Evolutionary conservation across 345 rosid species (phyloP).

Genomic region (Citrus inodora): DNA sequence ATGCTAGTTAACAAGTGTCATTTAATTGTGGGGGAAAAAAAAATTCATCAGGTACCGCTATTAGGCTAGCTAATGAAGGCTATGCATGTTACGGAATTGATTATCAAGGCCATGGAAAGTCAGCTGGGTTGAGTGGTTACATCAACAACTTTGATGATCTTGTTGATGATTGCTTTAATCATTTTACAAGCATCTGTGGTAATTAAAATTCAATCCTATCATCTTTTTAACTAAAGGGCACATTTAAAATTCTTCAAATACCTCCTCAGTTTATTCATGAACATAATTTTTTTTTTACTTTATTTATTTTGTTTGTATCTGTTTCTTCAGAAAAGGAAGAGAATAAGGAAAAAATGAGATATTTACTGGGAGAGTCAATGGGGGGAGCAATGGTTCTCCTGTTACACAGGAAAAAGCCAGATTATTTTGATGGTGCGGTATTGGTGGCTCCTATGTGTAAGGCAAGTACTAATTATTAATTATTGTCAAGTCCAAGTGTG

Average conservation of each 20-base stretch:
- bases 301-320: not conserved
- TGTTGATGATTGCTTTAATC: constrained; percentile 57
- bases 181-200: constrained; percentile 57
- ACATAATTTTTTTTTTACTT: not conserved
- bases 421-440: constrained; percentile 59
- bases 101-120: constrained; percentile 91
- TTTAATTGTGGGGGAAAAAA: not conserved
- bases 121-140: constrained; percentile 53
- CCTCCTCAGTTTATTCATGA: not conserved
- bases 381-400: constrained; percentile 59
- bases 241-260: not conserved
- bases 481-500: not conserved
- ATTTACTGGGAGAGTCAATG: constrained; percentile 64
- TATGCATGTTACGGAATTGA: constrained; percentile 75
- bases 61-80: constrained; percentile 61
- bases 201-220: constrained; percentile 8
- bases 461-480: constrained; percentile 22
- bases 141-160: constrained; percentile 46
- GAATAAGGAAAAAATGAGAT: constrained; percentile 44
- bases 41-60: constrained; percentile 59
- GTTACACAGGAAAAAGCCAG: constrained; percentile 39
- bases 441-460: constrained; percentile 72
- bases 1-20: no score
- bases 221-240: not conserved
- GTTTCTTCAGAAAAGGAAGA: constrained; percentile 31